phyloP scores from a whole-genome alignment of 1,139 yeast species.

The Fermentozyma sake region DNA sequence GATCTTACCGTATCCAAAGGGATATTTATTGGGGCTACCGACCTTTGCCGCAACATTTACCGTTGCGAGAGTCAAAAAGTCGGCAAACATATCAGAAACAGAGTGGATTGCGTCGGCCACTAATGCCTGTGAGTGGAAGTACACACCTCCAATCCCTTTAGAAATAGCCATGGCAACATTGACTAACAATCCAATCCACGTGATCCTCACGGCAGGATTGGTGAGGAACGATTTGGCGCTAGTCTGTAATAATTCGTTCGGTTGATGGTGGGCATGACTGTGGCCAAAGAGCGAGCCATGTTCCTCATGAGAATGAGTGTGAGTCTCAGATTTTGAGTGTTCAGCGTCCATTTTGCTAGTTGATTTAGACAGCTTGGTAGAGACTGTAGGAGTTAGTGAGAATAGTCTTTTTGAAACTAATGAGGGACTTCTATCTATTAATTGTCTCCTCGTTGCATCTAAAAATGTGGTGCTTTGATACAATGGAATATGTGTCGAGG shows the following conservation, averaged over 20 bases:
- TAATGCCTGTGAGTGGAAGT: conserved; percentile 91
- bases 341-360: no score
- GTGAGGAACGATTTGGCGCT: conserved; percentile 25
- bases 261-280: conserved; percentile 34
- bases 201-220: conserved; percentile 89
- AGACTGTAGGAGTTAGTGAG: background rate
- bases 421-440: no score
- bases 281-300: conserved; percentile 13
- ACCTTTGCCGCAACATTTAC: conserved; percentile 70
- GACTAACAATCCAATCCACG: conserved; percentile 84
- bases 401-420: no score
- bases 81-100: conserved; percentile 83
- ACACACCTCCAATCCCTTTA: conserved; percentile 84
- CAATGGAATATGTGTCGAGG: no score
- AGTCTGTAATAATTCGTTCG: conserved; percentile 36
- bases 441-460: no score
- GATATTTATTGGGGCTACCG: conserved; percentile 61
- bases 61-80: conserved; percentile 82
- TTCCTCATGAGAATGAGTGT: conserved; percentile 6
- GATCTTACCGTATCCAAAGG: conserved; percentile 88
- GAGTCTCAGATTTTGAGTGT: no score
- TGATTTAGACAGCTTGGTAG: conserved; percentile 1
- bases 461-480: no score
- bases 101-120: conserved; percentile 95
- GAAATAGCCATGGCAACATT: conserved; percentile 83